Conservation (phyloP, 345 rosid species). For the Populus tremula region DNA sequence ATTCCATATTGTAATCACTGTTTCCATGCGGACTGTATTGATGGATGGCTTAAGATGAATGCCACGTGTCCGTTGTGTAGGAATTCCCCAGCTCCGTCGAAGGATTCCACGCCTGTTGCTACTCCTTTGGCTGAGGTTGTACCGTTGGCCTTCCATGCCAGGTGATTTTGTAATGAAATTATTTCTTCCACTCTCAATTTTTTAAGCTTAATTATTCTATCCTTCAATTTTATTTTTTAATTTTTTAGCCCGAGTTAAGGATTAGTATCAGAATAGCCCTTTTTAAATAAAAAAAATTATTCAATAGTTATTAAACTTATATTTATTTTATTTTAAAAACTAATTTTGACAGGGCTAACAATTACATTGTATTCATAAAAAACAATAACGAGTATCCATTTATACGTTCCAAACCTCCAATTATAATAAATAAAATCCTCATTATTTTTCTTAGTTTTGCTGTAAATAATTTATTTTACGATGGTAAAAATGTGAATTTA, state of each 20-base stretch:
- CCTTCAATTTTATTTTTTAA: neutral
- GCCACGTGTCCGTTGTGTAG: slow-evolving; percentile 78
- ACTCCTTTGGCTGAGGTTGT: slow-evolving; percentile 64
- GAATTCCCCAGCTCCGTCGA: slow-evolving; percentile 41
- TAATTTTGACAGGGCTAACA: no score
- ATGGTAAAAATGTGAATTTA: no score
- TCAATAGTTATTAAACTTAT: no score
- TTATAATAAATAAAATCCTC: no score
- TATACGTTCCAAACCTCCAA: no score
- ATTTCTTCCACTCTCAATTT: neutral
- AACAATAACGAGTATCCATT: no score
- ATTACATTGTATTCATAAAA: no score
- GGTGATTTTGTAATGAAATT: slow-evolving; percentile 34
- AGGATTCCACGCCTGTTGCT: slow-evolving; percentile 25
- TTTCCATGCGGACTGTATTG: slow-evolving; percentile 66
- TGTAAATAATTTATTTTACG: no score
- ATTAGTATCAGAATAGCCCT: neutral
- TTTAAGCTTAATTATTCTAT: neutral
- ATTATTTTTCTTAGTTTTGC: no score
- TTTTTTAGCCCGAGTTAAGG: neutral
- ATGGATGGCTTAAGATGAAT: slow-evolving; percentile 63
- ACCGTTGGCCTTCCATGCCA: slow-evolving; percentile 41
- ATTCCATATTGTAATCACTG: slow-evolving; percentile 73
- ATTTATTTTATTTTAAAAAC: no score
- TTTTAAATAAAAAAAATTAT: no score